Evolutionary conservation across 1,139 yeast genomes (phyloP), one percentile per base, ranked within the genome.

Genomic region (Magnusiomyces paraingens): DNA sequence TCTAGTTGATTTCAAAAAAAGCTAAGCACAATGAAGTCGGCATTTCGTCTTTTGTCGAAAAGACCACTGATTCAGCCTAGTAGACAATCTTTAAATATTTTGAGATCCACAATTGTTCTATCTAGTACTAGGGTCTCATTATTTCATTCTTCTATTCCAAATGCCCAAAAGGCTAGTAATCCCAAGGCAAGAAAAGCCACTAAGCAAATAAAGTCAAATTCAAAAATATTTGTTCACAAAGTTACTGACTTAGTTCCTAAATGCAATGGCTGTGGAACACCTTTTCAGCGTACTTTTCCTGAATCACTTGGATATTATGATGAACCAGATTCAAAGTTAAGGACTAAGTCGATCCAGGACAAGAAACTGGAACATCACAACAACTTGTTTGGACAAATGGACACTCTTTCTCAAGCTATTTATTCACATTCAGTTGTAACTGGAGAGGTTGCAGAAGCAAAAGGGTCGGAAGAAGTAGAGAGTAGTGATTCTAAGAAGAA

Each of bases 261-360:
- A n/a, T 62, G 65, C 48, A 55, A 52, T 36, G 54, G 82, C 2
- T 83, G 88, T 68, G 87, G 87, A 40, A 69, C 81, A 6, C 66
- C 67, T 20, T 69, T 82, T 21, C 87, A 83, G 61, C 63, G 64
- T 15, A 58, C 56, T 1, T 69, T 74, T 49, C 64, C 73, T 0
- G 52, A 56, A 0, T 59, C 62, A 32, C 71, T 74, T 1, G 85
- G 85, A 0, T 82, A 61, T 64, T 81, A 44, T 51, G 58, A 53
- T 35, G 57, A 51, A 4, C 57, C 52, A 17, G 52, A 49, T 15
- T 42, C 49, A 43, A 21, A 29, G 21, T 18, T 41, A 43, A 18
- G 47, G 50, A 38, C 42, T 44, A 14, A 53, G 54, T 10, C 55
- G 46, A 22, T 45, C 49, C 47, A 50, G 40, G 52, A 38, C 15